These are phyloP conservation scores for Apiotrichum veenhuisii DNA, from an alignment of 1,284 basidiomycete genomes.

Conservation along the genomic window DNA sequence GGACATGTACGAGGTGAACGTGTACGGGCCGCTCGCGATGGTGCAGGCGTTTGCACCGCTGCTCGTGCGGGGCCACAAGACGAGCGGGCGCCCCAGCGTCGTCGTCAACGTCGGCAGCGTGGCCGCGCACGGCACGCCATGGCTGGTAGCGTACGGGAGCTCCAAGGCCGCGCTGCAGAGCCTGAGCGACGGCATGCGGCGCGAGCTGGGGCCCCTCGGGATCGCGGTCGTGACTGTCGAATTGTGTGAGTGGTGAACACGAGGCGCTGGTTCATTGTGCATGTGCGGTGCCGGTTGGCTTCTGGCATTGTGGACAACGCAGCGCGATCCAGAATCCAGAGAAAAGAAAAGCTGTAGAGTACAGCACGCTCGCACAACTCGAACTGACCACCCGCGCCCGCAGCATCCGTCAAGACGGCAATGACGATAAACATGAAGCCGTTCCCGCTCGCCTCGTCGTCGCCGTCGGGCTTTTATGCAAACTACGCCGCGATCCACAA, in stretches of 20 bases:
- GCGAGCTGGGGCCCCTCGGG: slow-evolving; percentile 16
- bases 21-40: slow-evolving; percentile 19
- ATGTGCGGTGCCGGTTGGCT: neutral
- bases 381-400: neutral
- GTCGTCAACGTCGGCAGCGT: slow-evolving; percentile 26
- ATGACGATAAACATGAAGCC: slow-evolving; percentile 3
- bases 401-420: neutral
- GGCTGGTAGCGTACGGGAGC: slow-evolving; percentile 14
- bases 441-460: neutral
- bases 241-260: neutral
- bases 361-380: too few relatives aligned
- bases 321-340: too few relatives aligned
- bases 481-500: neutral
- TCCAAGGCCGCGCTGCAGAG: slow-evolving; percentile 14
- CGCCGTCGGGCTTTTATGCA: neutral
- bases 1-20: slow-evolving; percentile 25
- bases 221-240: slow-evolving; percentile 4
- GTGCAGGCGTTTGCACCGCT: slow-evolving; percentile 20
- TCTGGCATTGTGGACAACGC: neutral
- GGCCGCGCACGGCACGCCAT: slow-evolving; percentile 11
- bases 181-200: slow-evolving; percentile 13
- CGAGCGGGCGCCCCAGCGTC: neutral
- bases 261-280: too few relatives aligned
- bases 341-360: too few relatives aligned
- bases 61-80: neutral